These are phyloP conservation scores for Plasmodium falciparum DNA, from an alignment of 169 alveolate genomes.

Conservation along the genomic window DNA sequence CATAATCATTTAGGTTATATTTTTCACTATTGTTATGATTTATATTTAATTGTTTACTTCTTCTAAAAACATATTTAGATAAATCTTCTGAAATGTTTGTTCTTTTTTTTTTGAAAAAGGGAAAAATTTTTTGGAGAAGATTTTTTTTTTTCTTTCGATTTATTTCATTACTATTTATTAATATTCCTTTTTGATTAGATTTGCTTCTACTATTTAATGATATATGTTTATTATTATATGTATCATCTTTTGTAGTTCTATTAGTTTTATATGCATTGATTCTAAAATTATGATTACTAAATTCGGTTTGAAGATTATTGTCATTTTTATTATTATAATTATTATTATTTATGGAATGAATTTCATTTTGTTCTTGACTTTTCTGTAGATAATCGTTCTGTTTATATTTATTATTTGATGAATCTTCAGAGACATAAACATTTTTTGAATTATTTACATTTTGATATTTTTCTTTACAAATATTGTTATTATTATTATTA, in stretches of 20 bases:
- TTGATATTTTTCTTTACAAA: not conserved
- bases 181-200: conserved; percentile 6
- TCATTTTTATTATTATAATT: no score
- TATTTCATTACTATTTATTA: conserved; percentile 3
- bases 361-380: no score
- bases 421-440: not conserved
- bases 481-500: not conserved
- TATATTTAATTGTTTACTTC: not conserved
- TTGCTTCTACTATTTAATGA: not conserved
- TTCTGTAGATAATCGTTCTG: no score
- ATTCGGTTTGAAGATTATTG: no score
- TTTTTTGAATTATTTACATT: not conserved
- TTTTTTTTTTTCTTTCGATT: conserved; percentile 6
- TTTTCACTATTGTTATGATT: not conserved
- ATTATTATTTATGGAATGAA: no score
- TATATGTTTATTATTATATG: not conserved
- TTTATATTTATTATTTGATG: no score
- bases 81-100: not conserved
- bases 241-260: not conserved
- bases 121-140: conserved; percentile 12
- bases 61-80: conserved; percentile 7
- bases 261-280: not conserved
- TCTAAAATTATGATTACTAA: not conserved
- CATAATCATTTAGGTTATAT: not conserved
- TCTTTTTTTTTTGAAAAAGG: conserved; percentile 38